Evolutionary conservation across 2,329 filamentous ascomycete genomes (phyloP).

Genomic region (Microthyrium microscopicum): DNA sequence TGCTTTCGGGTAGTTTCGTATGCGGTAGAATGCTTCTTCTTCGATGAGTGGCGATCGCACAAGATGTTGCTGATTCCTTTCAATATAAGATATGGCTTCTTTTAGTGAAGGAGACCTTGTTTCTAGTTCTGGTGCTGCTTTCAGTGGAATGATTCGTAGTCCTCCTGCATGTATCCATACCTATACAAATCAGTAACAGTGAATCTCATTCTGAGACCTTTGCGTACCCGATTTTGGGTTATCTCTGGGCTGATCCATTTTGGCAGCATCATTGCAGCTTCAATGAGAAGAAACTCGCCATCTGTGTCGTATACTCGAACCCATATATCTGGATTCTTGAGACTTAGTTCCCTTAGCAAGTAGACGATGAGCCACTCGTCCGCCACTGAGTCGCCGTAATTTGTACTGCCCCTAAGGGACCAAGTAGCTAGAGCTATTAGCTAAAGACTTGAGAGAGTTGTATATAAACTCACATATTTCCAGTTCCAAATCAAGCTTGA

Average conservation of each 20-base stretch:
- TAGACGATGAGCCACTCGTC: slow-evolving; percentile 97
- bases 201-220: slow-evolving; percentile 19
- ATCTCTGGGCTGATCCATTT: slow-evolving; percentile 86
- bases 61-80: slow-evolving; percentile 37
- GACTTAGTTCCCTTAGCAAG: slow-evolving; percentile 66
- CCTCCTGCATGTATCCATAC: slow-evolving; percentile 75
- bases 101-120: slow-evolving; percentile 37
- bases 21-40: slow-evolving; percentile 76
- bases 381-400: slow-evolving; percentile 87
- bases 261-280: slow-evolving; percentile 76
- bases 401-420: slow-evolving; percentile 59
- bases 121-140: slow-evolving; percentile 5
- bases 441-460: not conserved
- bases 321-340: slow-evolving; percentile 58
- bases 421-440: slow-evolving; percentile 22
- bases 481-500: slow-evolving; percentile 48
- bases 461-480: slow-evolving; percentile 36
- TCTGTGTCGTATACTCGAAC: slow-evolving; percentile 71
- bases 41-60: slow-evolving; percentile 62
- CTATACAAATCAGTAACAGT: slow-evolving; percentile 25
- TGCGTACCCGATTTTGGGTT: slow-evolving; percentile 65
- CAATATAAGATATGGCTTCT: slow-evolving; percentile 48
- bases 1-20: slow-evolving; percentile 66
- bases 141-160: slow-evolving; percentile 53
- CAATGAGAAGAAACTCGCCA: slow-evolving; percentile 87